Evolutionary conservation across 768 basidiomycete species (phyloP).

Genomic region (Suillus tomentosus): DNA sequence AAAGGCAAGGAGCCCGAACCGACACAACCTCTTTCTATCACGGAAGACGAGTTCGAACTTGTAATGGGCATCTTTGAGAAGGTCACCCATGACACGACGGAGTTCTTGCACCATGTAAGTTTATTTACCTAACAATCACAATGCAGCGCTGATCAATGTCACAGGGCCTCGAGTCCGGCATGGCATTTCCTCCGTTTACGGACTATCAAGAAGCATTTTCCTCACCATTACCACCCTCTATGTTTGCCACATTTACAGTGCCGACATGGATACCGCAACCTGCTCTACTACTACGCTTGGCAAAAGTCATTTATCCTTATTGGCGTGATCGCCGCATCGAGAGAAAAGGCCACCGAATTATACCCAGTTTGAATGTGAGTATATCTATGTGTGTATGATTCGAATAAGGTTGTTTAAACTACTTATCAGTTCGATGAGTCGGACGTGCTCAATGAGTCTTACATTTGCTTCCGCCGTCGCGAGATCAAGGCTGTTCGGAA

Average conservation of each 20-base stretch:
- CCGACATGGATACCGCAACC: constrained; percentile 73
- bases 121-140: neutral
- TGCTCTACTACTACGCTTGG: constrained; percentile 62
- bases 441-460: constrained; percentile 88
- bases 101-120: constrained; percentile 86
- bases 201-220: constrained; percentile 75
- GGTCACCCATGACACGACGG: constrained; percentile 84
- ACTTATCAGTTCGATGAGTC: constrained; percentile 76
- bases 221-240: constrained; percentile 53
- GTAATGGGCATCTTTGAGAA: constrained; percentile 95
- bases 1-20: constrained; percentile 85
- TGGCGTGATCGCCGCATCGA: constrained; percentile 87
- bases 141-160: constrained; percentile 10
- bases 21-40: constrained; percentile 61
- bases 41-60: constrained; percentile 92
- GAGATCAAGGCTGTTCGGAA: constrained; percentile 94
- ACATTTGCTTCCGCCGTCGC: constrained; percentile 94
- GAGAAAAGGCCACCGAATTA: constrained; percentile 80
- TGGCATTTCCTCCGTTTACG: constrained; percentile 70
- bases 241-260: constrained; percentile 68
- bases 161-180: constrained; percentile 67
- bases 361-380: constrained; percentile 85
- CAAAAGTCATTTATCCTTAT: constrained; percentile 78
- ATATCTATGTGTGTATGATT: neutral
- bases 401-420: constrained; percentile 4